These are phyloP conservation scores for Neurospora terricola DNA, from an alignment of 495 filamentous ascomycete species.

Conservation along the genomic window DNA sequence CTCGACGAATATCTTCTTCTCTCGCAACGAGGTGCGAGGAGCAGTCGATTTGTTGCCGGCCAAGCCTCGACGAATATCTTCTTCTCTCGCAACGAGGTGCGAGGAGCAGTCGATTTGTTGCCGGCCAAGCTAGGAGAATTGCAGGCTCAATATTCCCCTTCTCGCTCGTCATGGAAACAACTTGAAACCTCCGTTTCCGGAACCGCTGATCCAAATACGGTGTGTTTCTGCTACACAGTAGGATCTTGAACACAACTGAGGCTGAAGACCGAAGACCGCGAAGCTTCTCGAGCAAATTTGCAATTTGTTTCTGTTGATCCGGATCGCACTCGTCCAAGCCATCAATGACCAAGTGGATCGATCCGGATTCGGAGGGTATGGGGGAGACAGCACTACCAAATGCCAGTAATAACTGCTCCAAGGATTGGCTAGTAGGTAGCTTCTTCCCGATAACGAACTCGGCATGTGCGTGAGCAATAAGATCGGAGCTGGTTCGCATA, in stretches of 20 bases:
- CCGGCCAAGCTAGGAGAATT: slow-evolving; percentile 18
- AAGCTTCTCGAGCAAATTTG: slow-evolving; percentile 15
- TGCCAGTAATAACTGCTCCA: slow-evolving; percentile 15
- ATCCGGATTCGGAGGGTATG: not conserved
- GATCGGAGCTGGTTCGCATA: too few species aligned
- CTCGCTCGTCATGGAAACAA: slow-evolving; percentile 20
- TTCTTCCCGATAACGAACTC: slow-evolving; percentile 12
- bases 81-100: slow-evolving; percentile 13
- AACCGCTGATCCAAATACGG: slow-evolving; percentile 5
- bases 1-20: too few species aligned
- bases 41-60: too few species aligned
- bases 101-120: slow-evolving; percentile 10
- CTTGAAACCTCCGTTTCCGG: not conserved
- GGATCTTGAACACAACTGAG: slow-evolving; percentile 13
- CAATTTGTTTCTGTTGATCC: slow-evolving; percentile 15
- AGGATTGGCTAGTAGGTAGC: not conserved
- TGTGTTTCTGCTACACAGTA: slow-evolving; percentile 14
- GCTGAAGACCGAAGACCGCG: not conserved
- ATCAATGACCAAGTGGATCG: slow-evolving; percentile 15
- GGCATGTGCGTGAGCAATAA: slow-evolving; percentile 18
- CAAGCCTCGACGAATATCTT: slow-evolving; percentile 22
- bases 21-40: too few species aligned
- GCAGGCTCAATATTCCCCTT: slow-evolving; percentile 13
- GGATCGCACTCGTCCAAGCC: slow-evolving; percentile 21
- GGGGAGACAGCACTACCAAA: slow-evolving; percentile 1